Base-by-base conservation (phyloP, 2,329 filamentous ascomycete species). In the Sordariomycetes sp. region DNA sequence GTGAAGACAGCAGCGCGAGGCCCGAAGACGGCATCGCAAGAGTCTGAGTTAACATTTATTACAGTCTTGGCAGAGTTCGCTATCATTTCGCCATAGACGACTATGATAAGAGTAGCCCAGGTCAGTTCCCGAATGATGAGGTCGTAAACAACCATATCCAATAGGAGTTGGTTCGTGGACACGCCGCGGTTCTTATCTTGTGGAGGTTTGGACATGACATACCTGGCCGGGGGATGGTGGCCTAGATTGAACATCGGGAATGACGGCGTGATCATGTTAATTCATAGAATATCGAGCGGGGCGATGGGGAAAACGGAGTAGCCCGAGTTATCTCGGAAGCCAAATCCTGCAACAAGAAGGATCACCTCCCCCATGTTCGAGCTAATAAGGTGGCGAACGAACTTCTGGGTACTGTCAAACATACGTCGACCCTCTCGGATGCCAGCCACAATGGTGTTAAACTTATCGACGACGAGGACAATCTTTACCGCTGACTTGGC, bases 361-460 rank as follows among this genome's bases (percentile, higher is more conserved):
- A 88, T 84, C 8, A 91, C 90, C 66, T 95, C 87, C 36, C 87
- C 89, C 51, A 95, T 86, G 66, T 95, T 95, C 67, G 89, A 84
- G 1, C 84, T 83, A 36, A 95, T 77, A 42, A 94, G 72, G 67
- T 90, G 89, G 50, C 94, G 76, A 52, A 94, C 84, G 65, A 94
- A 94, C 64, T 92, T 92, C 65, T 94, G 87, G 61, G 94, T 90
- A 65, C 94, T 94, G 69, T 92, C 87, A 66, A 91, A 92, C 76
- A 92, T 90, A 63, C 89, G 80, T 15, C 89, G 81, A 17, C 89
- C 89, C 70, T 94, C 87, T 62, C 88, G 86, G 61, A 94, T 89
- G 5, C 89, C 88, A 39, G 87, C 82, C 20, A 94, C 84, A 61
- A 95, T 94, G 1, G 85, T 89, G 62, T 90, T 88, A 70, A 95